A percentile compares a stretch with the other conserved stretches of the same genome.
These are phyloP conservation scores for Prunus salicina DNA, from an alignment of 306 rosid species.

Conservation along the genomic window DNA sequence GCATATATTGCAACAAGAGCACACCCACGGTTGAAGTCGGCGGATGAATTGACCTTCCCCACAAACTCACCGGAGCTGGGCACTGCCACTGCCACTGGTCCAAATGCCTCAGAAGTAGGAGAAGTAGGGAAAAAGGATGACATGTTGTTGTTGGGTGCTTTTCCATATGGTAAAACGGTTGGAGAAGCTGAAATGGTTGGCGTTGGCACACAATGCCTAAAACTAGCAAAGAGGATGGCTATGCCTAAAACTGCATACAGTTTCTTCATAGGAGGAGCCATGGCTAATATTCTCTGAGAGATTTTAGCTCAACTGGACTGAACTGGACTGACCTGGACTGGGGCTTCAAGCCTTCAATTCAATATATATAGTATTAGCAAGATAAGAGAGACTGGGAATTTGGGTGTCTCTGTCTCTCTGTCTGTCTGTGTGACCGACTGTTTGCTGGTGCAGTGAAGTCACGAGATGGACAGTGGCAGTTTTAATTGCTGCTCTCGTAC, in stretches of 20 bases:
- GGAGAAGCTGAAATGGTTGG: constrained; percentile 60
- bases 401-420: neutral
- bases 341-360: neutral
- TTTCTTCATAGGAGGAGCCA: constrained; percentile 41
- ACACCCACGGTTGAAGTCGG: constrained; percentile 21
- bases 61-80: constrained; percentile 58
- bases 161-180: constrained; percentile 43
- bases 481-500: constrained; percentile 9
- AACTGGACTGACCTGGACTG: neutral
- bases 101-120: constrained; percentile 29
- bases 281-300: constrained; percentile 10
- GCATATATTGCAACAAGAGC: neutral
- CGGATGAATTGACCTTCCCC: constrained; percentile 47
- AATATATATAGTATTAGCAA: too few species aligned
- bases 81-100: constrained; percentile 9
- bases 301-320: constrained; percentile 3
- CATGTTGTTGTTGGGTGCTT: constrained; percentile 39
- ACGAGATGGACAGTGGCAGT: constrained; percentile 38
- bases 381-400: neutral
- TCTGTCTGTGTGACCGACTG: neutral
- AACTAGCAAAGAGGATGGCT: constrained; percentile 26
- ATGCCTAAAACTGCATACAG: neutral
- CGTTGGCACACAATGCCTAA: constrained; percentile 30
- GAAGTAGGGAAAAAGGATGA: constrained; percentile 64
- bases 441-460: constrained; percentile 29